phyloP scores from a whole-genome alignment of 1,284 basidiomycete genomes.

The Albatrellus sp. region DNA sequence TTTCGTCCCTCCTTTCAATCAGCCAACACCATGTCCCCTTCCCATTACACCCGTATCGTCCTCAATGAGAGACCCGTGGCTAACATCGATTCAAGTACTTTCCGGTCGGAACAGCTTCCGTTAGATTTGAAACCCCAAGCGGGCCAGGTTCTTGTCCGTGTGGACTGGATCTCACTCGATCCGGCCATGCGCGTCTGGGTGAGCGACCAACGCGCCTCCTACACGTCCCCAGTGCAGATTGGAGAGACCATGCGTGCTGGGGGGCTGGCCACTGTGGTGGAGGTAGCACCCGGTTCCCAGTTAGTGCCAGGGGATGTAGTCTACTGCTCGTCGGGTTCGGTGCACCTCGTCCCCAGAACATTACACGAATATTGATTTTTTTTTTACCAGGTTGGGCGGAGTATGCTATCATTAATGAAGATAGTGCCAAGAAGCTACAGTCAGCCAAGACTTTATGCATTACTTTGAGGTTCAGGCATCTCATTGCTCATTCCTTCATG shows the following conservation, averaged over 20 bases:
- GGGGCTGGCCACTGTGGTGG: constrained; percentile 60
- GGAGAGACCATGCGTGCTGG: constrained; percentile 73
- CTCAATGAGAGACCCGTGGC: constrained; percentile 61
- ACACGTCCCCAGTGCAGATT: constrained; percentile 65
- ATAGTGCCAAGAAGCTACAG: constrained; percentile 38
- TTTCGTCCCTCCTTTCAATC: background rate
- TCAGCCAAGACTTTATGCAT: constrained; percentile 21
- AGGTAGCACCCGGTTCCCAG: constrained; percentile 37
- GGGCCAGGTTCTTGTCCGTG: constrained; percentile 57
- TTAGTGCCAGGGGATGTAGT: constrained; percentile 62
- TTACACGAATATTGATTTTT: background rate
- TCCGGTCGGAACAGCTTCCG: constrained; percentile 46
- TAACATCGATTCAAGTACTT: constrained; percentile 58
- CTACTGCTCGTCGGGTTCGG: constrained; percentile 41
- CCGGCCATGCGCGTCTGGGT: constrained; percentile 83
- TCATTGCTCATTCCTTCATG: constrained; percentile 1
- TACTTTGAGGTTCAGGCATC: constrained; percentile 10
- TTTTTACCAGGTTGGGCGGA: constrained; percentile 63
- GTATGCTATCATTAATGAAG: constrained; percentile 53
- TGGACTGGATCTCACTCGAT: constrained; percentile 70
- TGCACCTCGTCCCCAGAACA: background rate
- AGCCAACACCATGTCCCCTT: constrained; percentile 17
- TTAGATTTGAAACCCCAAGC: constrained; percentile 41
- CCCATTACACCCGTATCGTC: constrained; percentile 52
- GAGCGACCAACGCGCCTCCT: constrained; percentile 53